Conservation (phyloP, 2,329 filamentous ascomycete species). For the Teratosphaeria pseudoeucalypti region DNA sequence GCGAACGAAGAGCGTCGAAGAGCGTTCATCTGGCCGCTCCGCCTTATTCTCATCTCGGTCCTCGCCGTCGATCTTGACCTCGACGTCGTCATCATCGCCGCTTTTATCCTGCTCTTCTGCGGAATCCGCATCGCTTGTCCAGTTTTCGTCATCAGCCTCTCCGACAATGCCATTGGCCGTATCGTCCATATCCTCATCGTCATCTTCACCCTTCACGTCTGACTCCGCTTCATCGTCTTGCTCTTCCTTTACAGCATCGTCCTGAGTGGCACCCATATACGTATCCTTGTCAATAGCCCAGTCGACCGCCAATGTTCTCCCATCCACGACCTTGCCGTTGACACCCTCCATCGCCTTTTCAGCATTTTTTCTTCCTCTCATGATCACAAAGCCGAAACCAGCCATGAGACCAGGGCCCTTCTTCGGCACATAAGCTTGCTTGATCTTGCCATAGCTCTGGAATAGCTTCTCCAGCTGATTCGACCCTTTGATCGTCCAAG, state of each 20-base stretch:
- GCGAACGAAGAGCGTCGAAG: conserved; percentile 77
- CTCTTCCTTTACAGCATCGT: background rate
- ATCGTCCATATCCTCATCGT: conserved; percentile 29
- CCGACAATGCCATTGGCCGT: background rate
- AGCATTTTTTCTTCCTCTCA: conserved; percentile 81
- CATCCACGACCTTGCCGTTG: conserved; percentile 85
- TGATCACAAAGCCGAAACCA: conserved; percentile 86
- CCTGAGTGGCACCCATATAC: conserved; percentile 7
- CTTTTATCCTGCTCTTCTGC: conserved; percentile 27
- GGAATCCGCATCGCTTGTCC: conserved; percentile 12
- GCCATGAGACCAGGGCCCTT: conserved; percentile 57
- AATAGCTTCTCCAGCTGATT: conserved; percentile 75
- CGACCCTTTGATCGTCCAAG: conserved; percentile 85
- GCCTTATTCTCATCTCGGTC: conserved; percentile 31
- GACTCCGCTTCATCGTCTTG: conserved; percentile 24
- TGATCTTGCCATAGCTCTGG: conserved; percentile 81
- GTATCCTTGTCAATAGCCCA: conserved; percentile 80
- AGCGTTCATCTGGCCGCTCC: conserved; percentile 48
- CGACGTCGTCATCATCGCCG: conserved; percentile 30
- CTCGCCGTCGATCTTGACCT: conserved; percentile 28
- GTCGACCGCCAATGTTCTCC: conserved; percentile 80
- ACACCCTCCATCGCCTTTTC: conserved; percentile 75
- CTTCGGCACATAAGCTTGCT: conserved; percentile 74
- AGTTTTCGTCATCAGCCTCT: conserved; percentile 12
- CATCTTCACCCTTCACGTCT: conserved; percentile 32